A percentile compares a stretch with the other conserved stretches of the same genome.
Conservation (phyloP, 345 rosid genomes). For the Citrus trifoliata region DNA sequence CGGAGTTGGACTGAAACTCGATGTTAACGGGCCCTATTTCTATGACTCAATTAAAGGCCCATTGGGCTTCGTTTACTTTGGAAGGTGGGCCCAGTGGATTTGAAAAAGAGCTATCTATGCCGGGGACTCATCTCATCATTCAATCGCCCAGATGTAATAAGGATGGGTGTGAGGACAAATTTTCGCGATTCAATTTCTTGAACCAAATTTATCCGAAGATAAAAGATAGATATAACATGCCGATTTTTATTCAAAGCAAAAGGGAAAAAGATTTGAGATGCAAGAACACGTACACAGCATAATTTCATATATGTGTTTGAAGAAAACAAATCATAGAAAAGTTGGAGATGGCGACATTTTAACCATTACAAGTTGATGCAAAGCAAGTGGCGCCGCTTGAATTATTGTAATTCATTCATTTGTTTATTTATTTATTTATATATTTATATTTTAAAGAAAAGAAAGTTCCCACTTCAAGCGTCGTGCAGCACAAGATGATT, state of each 20-base stretch:
- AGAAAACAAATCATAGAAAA: constrained; percentile 2
- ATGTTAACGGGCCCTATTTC: background rate
- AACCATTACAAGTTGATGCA: constrained; percentile 12
- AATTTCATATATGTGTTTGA: background rate
- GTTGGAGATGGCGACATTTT: constrained; percentile 13
- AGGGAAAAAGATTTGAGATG: background rate
- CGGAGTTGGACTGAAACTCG: background rate
- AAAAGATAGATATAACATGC: background rate
- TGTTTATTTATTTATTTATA: too few species aligned
- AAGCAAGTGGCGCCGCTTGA: constrained; percentile 34
- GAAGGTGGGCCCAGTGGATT: background rate
- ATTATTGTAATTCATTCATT: constrained; percentile 14
- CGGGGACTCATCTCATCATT: constrained; percentile 2
- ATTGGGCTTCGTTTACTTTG: background rate
- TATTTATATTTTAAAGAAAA: background rate
- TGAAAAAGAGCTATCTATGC: background rate
- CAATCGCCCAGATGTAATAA: constrained; percentile 7
- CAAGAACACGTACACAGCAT: background rate
- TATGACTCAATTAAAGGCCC: background rate
- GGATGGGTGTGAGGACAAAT: constrained; percentile 6
- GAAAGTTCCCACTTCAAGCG: background rate
- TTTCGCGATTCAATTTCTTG: constrained; percentile 2
- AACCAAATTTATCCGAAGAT: background rate
- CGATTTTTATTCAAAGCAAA: background rate
- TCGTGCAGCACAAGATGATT: constrained; percentile 1